Percentiles rank a stretch among this genome's conserved stretches.
These are phyloP conservation scores for Cordyceps cicadae DNA, from an alignment of 2,329 filamentous ascomycete genomes.

Conservation along the genomic window DNA sequence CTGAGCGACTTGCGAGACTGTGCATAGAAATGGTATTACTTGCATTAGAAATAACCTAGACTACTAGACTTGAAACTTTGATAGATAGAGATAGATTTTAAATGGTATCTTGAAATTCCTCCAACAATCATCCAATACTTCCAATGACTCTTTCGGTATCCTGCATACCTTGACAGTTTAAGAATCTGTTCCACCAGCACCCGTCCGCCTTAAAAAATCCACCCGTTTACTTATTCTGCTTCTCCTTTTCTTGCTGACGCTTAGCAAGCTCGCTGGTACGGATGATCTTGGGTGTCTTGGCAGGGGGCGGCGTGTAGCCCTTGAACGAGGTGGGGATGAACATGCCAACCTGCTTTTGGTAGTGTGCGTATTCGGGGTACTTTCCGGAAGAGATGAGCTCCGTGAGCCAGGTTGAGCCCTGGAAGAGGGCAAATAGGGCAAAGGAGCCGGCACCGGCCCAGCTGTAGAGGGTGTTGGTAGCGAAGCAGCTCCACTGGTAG, in stretches of 20 bases:
- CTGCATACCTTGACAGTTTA: too few relatives aligned
- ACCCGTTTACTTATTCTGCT: slow-evolving; percentile 20
- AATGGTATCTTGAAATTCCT: too few relatives aligned
- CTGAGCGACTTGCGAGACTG: slow-evolving; percentile 60
- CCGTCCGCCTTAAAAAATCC: too few relatives aligned
- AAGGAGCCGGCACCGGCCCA: slow-evolving; percentile 69
- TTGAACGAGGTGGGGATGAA: slow-evolving; percentile 60
- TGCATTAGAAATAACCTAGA: not conserved
- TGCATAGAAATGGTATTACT: slow-evolving; percentile 11
- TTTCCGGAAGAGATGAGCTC: slow-evolving; percentile 73
- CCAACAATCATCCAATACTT: not conserved
- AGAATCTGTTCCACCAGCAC: too few relatives aligned
- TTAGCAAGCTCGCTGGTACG: slow-evolving; percentile 43
- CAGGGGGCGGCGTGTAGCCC: slow-evolving; percentile 33
- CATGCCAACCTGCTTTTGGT: slow-evolving; percentile 73
- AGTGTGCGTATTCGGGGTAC: slow-evolving; percentile 80
- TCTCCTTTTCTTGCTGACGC: slow-evolving; percentile 34
- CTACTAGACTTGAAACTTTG: not conserved
- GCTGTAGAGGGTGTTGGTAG: slow-evolving; percentile 61
- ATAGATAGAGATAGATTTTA: not conserved
- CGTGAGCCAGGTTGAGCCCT: slow-evolving; percentile 80
- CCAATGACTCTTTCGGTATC: not conserved
- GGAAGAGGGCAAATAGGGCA: slow-evolving; percentile 71
- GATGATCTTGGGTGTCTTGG: slow-evolving; percentile 36
- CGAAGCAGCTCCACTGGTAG: slow-evolving; percentile 80